These are phyloP conservation scores for Neurospora sp. DNA, from an alignment of 495 filamentous ascomycete species.

Conservation along the genomic window DNA sequence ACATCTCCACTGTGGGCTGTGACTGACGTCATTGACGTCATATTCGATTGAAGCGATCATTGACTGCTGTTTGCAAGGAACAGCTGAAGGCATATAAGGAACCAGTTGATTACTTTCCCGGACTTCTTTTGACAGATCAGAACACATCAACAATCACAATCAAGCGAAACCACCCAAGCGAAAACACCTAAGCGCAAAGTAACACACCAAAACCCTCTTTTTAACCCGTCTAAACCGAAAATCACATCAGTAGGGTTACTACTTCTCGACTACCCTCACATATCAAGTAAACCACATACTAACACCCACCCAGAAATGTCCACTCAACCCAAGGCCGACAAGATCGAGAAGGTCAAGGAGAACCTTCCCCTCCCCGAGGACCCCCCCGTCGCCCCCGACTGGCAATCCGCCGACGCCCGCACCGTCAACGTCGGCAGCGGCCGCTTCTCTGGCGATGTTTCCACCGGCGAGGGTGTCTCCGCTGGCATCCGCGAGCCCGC, in stretches of 20 bases:
- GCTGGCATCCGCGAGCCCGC: conserved; percentile 54
- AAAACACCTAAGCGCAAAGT: not conserved
- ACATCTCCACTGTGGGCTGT: not conserved
- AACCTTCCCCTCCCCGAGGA: conserved; percentile 74
- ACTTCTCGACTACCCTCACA: not conserved
- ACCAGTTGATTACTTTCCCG: not conserved
- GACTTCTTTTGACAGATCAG: not conserved
- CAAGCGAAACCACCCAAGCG: not conserved
- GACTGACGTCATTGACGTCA: not conserved
- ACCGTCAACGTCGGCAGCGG: conserved; percentile 62
- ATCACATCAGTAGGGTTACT: not conserved
- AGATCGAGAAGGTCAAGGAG: conserved; percentile 54
- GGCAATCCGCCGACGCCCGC: conserved; percentile 58
- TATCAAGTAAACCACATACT: not conserved
- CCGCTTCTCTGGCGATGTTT: conserved; percentile 40
- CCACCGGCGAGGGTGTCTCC: conserved; percentile 37
- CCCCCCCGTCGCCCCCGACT: conserved; percentile 61
- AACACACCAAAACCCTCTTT: not conserved
- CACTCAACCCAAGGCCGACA: conserved; percentile 42
- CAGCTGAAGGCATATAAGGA: not conserved
- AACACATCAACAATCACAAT: not conserved
- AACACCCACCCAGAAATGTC: conserved; percentile 16
- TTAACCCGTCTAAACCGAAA: not conserved
- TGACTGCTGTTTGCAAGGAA: not conserved
- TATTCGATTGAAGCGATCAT: not conserved